Percentiles rank a stretch among this genome's conserved stretches.
phyloP scores from a whole-genome alignment of 2,329 filamentous ascomycete genomes.

The Penicillium freii region DNA sequence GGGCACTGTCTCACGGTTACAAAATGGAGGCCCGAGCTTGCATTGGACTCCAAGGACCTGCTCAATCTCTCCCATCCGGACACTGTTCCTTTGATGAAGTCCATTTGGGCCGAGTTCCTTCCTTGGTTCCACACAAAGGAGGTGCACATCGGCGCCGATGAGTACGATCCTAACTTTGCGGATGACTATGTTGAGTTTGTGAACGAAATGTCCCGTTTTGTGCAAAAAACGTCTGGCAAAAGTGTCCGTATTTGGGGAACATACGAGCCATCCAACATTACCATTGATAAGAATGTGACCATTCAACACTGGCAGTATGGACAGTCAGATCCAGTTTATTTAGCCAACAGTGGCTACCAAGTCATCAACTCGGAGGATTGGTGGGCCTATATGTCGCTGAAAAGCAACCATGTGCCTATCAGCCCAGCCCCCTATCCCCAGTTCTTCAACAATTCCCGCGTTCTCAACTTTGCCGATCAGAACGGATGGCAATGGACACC shows the following conservation, averaged over 20 bases:
- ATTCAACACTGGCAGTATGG: conserved; percentile 59
- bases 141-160: conserved; percentile 57
- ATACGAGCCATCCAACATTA: conserved; percentile 47
- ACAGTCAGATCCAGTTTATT: conserved; percentile 51
- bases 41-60: conserved; percentile 50
- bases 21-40: conserved; percentile 60
- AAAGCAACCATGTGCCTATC: conserved; percentile 55
- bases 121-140: conserved; percentile 58
- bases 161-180: conserved; percentile 49
- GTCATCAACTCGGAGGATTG: conserved; percentile 56
- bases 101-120: conserved; percentile 56
- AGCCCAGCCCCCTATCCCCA: conserved; percentile 49
- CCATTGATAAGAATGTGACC: conserved; percentile 48
- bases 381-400: conserved; percentile 56
- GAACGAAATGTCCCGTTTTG: conserved; percentile 51
- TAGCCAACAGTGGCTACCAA: conserved; percentile 49
- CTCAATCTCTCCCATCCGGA: conserved; percentile 57
- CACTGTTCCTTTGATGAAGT: conserved; percentile 53
- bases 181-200: conserved; percentile 55
- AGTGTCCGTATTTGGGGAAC: conserved; percentile 57
- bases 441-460: conserved; percentile 48
- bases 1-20: conserved; percentile 57
- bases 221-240: conserved; percentile 46
- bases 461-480: conserved; percentile 51
- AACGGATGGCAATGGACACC: conserved; percentile 49